Evolutionary conservation across 2,329 filamentous ascomycete genomes (phyloP).

Genomic region (Colletotrichum truncatum): DNA sequence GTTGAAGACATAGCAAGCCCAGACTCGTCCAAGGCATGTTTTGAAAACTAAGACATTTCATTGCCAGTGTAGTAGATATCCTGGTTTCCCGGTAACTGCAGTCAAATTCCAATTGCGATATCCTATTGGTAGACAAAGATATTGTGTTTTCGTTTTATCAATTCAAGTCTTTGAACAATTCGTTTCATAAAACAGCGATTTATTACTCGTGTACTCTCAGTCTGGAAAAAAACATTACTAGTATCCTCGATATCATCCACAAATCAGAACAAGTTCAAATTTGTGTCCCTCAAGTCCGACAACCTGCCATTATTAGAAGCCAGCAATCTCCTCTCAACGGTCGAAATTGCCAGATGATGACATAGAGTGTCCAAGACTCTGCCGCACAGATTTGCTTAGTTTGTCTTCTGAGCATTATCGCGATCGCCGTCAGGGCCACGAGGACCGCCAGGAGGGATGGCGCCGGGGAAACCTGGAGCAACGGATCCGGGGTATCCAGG

Average conservation of each 20-base stretch:
- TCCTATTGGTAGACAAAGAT: too few relatives aligned
- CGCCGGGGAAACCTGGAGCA: conserved; percentile 9
- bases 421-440: background rate
- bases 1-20: too few relatives aligned
- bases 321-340: background rate
- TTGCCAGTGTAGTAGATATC: too few relatives aligned
- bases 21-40: too few relatives aligned
- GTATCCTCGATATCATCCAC: background rate
- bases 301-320: background rate
- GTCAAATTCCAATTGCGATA: too few relatives aligned
- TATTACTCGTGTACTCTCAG: background rate
- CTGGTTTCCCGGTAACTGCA: too few relatives aligned
- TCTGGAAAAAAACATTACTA: background rate
- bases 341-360: too few relatives aligned
- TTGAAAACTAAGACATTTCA: too few relatives aligned
- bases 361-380: background rate
- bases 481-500: conserved; percentile 7
- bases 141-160: too few relatives aligned
- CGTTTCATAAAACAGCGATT: background rate
- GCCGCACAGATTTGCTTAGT: background rate
- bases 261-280: background rate
- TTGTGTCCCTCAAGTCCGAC: background rate
- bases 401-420: conserved; percentile 2
- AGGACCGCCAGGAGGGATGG: background rate
- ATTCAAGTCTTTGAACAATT: too few relatives aligned